phyloP scores from a whole-genome alignment of 257 asterid species.

The Nicotiana benthamiana region DNA sequence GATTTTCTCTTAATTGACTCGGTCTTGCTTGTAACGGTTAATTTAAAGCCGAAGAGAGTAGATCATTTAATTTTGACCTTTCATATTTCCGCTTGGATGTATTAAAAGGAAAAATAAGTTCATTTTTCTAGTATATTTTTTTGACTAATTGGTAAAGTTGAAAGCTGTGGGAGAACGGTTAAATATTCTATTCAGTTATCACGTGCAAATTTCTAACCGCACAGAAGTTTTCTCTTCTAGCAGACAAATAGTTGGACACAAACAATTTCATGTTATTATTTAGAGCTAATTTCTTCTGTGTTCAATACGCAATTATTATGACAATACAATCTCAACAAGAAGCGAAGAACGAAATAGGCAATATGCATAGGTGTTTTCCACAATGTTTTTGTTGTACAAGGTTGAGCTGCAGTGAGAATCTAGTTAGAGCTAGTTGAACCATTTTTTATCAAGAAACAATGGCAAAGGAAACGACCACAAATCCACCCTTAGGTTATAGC shows the following conservation, averaged over 20 bases:
- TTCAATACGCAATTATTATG: background rate
- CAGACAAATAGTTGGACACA: background rate
- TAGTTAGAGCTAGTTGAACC: background rate
- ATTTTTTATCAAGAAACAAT: background rate
- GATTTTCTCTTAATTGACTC: constrained; percentile 8
- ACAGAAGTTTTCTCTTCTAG: background rate
- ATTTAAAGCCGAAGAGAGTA: background rate
- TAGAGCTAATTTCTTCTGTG: background rate
- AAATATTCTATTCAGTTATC: background rate
- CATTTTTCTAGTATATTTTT: background rate
- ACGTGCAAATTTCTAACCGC: background rate
- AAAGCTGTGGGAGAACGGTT: background rate
- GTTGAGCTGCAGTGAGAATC: background rate
- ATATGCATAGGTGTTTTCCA: background rate
- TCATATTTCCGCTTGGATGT: background rate
- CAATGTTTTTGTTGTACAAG: background rate
- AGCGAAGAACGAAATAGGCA: background rate
- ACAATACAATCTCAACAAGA: background rate
- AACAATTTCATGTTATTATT: background rate
- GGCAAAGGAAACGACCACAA: background rate
- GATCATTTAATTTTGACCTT: background rate
- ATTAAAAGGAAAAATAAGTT: background rate
- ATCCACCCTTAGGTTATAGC: background rate
- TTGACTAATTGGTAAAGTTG: background rate
- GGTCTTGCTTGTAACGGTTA: constrained; percentile 6